Evolutionary conservation across 2,329 filamentous ascomycete species (phyloP).

Genomic region (Macroventuria anomochaeta): DNA sequence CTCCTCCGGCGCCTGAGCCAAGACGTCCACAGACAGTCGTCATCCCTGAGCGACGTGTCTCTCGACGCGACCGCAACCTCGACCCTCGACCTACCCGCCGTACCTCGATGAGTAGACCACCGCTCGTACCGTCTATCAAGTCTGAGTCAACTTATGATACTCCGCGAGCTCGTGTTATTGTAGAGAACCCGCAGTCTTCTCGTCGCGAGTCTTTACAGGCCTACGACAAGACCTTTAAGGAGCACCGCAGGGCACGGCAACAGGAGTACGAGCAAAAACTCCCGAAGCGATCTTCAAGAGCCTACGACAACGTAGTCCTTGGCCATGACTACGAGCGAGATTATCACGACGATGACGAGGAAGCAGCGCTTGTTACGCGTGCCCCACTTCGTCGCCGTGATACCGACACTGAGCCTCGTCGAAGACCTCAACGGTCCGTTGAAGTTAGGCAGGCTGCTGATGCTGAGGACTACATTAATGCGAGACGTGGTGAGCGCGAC

Average conservation of each 20-base stretch:
- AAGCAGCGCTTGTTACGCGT: slow-evolving; percentile 16
- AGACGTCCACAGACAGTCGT: slow-evolving; percentile 22
- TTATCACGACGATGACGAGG: slow-evolving; percentile 21
- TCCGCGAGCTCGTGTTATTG: slow-evolving; percentile 32
- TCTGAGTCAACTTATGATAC: slow-evolving; percentile 40
- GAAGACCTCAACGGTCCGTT: slow-evolving; percentile 25
- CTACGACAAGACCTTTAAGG: slow-evolving; percentile 30
- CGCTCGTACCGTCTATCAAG: slow-evolving; percentile 43
- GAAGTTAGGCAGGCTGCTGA: slow-evolving; percentile 27
- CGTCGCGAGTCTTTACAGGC: slow-evolving; percentile 39
- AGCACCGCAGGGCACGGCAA: slow-evolving; percentile 9
- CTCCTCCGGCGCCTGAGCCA: background rate
- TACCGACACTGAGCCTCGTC: slow-evolving; percentile 31
- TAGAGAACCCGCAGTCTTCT: slow-evolving; percentile 31
- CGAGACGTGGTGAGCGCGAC: slow-evolving; percentile 35
- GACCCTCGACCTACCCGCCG: slow-evolving; percentile 28
- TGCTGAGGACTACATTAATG: slow-evolving; percentile 42
- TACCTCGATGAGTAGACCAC: slow-evolving; percentile 39
- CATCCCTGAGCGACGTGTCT: slow-evolving; percentile 19
- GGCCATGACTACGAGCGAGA: slow-evolving; percentile 21
- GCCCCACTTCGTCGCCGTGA: slow-evolving; percentile 29
- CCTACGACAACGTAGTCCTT: slow-evolving; percentile 12
- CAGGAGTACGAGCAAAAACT: slow-evolving; percentile 23
- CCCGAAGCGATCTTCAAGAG: slow-evolving; percentile 22
- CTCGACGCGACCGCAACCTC: slow-evolving; percentile 22